phyloP scores from a whole-genome alignment of 257 asterid genomes.

The Paraleonurus japonicus region DNA sequence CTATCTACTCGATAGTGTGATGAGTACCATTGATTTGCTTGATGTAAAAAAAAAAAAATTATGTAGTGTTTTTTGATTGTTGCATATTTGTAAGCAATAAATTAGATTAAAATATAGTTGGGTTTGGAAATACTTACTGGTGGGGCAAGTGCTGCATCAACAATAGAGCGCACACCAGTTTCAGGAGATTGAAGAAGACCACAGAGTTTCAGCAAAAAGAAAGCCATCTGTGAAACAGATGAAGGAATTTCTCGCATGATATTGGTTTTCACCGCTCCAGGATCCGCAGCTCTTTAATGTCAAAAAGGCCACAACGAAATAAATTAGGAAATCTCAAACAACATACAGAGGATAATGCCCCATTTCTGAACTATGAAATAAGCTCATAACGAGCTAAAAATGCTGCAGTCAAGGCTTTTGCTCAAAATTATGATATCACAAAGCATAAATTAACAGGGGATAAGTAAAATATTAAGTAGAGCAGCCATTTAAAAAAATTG shows the following conservation, averaged over 20 bases:
- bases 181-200: constrained; percentile 75
- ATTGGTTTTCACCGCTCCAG: constrained; percentile 83
- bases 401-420: background rate
- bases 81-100: too few relatives aligned
- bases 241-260: constrained; percentile 87
- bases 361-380: background rate
- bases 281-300: constrained; percentile 68
- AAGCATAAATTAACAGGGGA: background rate
- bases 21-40: background rate
- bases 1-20: background rate
- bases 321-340: constrained; percentile 8
- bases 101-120: too few relatives aligned
- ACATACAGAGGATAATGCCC: background rate
- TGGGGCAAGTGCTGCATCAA: constrained; percentile 85
- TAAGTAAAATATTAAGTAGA: background rate
- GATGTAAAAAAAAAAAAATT: background rate
- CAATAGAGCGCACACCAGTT: constrained; percentile 53
- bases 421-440: background rate
- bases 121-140: constrained; percentile 49
- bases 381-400: background rate
- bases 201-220: constrained; percentile 41
- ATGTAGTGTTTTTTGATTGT: background rate
- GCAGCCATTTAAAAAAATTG: background rate
- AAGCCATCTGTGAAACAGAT: constrained; percentile 46
- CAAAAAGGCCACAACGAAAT: background rate